These are phyloP conservation scores for Lentinula sp. DNA, from an alignment of 768 basidiomycete genomes.

Conservation along the genomic window DNA sequence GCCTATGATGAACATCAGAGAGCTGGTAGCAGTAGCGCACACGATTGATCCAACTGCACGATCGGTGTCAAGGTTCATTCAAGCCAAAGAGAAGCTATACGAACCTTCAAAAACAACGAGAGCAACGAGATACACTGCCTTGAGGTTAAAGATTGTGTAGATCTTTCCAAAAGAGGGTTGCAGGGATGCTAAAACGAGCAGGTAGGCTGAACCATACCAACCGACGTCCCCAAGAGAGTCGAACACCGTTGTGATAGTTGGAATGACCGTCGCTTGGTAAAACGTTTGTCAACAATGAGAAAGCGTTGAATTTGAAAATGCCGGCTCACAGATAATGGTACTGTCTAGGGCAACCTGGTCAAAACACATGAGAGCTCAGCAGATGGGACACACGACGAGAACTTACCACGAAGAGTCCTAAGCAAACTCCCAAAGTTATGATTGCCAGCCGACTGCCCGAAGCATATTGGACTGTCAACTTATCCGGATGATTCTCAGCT, in stretches of 20 bases:
- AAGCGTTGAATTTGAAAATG: not conserved
- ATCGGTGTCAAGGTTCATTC: slow-evolving; percentile 13
- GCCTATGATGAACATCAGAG: slow-evolving; percentile 28
- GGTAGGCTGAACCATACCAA: slow-evolving; percentile 1
- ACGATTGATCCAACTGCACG: slow-evolving; percentile 38
- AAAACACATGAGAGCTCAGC: not conserved
- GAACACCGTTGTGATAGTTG: slow-evolving; percentile 5
- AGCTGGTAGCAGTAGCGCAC: slow-evolving; percentile 25
- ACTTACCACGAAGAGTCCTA: slow-evolving; percentile 4
- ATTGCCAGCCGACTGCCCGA: slow-evolving; percentile 1
- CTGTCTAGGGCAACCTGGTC: not conserved
- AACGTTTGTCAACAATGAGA: not conserved
- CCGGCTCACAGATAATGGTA: not conserved
- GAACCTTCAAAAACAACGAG: slow-evolving; percentile 17
- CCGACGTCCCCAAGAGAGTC: not conserved
- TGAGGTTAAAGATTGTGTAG: slow-evolving; percentile 1
- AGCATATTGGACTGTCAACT: not conserved
- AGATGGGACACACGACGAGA: not conserved
- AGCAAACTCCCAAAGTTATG: slow-evolving; percentile 3
- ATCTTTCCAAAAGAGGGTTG: slow-evolving; percentile 19
- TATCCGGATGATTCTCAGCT: not conserved
- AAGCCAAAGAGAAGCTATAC: slow-evolving; percentile 17
- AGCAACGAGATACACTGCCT: slow-evolving; percentile 16
- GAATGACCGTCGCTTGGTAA: not conserved
- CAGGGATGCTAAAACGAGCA: slow-evolving; percentile 12